Base-by-base conservation (phyloP, 106 monocot genomes). In the Acorus gramineus region DNA sequence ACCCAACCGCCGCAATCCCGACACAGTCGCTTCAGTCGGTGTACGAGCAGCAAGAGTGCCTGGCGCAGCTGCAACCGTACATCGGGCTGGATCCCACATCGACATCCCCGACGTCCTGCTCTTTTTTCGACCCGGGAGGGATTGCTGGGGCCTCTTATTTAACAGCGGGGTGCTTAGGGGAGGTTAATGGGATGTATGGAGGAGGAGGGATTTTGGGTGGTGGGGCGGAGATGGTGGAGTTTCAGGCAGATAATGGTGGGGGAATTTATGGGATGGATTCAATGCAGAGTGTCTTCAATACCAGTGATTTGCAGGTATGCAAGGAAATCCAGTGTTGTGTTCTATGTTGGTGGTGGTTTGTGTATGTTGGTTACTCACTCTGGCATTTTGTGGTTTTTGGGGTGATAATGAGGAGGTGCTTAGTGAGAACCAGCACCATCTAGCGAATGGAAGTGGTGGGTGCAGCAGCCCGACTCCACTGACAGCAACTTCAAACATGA, bases 291-390 rank as follows among this genome's bases (percentile, higher is more conserved):
- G 59, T 66, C 12, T 89, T 74, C 61, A 67, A 57, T 61, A 48
- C 84, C 11, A 74, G 79, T n/a, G 80, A 85, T 59, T 46, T 80
- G 73, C 84, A 85, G 79, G 82, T 82, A 76, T 80, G 73, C 84
- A 85, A 77, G 82, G 79, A 76, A 52, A 12, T 66, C 8, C 13
- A 4, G 28, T 5, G 3, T 4, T 4, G 2, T 6, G 47, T 50
- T 48, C 11, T 6, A 44, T 66, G 14, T 28, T 14, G 28, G 28
- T 28, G 28, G 28, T 28, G 28, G 28, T 28, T 28, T 28, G 28
- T 28, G 28, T 28, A 28, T 28, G 28, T 28, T 28, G 28, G 28
- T 28, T 28, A 28, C 28, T 28, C 28, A 28, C 28, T 28, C 28
- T 28, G 28, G 28, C 28, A 28, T 28, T 28, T 28, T 28, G 28